Conservation (phyloP, 495 filamentous ascomycete species). For the Talaromyces nanjingensis region DNA sequence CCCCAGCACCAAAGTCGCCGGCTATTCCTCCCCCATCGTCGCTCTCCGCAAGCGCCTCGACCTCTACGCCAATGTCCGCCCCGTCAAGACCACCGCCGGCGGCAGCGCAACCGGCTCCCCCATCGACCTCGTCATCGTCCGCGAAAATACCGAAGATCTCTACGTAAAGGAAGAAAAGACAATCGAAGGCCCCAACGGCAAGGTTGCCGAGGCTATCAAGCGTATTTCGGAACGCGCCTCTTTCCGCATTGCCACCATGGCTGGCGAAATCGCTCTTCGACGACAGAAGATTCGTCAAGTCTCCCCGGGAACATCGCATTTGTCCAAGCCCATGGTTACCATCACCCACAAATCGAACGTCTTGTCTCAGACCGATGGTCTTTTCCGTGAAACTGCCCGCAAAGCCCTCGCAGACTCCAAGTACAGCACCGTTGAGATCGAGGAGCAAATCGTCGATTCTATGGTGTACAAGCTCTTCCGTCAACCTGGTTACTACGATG, state of each 20-base stretch:
- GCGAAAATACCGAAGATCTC: constrained; percentile 97
- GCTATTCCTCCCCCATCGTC: constrained; percentile 96
- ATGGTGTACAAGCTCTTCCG: constrained; percentile 99
- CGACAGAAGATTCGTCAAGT: constrained; percentile 69
- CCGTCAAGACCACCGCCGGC: constrained; percentile 73
- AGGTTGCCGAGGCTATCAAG: constrained; percentile 96
- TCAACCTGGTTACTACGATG: constrained; percentile 88
- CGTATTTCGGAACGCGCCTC: constrained; percentile 83
- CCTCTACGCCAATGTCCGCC: constrained; percentile 95
- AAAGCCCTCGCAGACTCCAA: constrained; percentile 56
- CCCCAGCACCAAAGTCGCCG: constrained; percentile 77
- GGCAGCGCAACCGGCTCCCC: constrained; percentile 46
- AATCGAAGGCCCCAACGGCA: constrained; percentile 60
- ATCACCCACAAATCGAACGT: constrained; percentile 99
- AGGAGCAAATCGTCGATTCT: constrained; percentile 97
- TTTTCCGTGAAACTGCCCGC: constrained; percentile 79
- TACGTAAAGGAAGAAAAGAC: constrained; percentile 98
- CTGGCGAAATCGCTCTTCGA: constrained; percentile 86
- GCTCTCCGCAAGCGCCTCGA: constrained; percentile 91
- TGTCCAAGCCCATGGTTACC: constrained; percentile 69
- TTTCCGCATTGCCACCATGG: constrained; percentile 79
- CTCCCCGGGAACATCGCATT: constrained; percentile 35
- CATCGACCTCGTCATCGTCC: constrained; percentile 95
- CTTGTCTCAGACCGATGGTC: constrained; percentile 88
- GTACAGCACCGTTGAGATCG: constrained; percentile 60